A percentile compares a stretch with the other conserved stretches of the same genome.
phyloP scores from a whole-genome alignment of 192 early-diverging fungal species.

The Gorgonomyces haynaldii region DNA sequence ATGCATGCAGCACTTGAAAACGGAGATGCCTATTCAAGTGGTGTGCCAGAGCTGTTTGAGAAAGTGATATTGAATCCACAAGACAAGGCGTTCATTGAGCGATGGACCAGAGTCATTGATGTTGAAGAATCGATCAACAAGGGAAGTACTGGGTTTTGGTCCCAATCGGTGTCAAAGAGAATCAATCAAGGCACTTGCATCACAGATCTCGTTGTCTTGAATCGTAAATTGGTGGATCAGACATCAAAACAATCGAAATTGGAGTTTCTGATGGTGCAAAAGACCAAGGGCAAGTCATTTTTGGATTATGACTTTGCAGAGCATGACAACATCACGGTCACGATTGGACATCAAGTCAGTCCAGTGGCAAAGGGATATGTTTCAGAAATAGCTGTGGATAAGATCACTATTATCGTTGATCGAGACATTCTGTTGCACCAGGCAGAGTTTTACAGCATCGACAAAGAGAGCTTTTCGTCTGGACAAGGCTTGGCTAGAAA shows the following conservation, averaged over 20 bases:
- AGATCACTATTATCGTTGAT: conserved; percentile 35
- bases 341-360: conserved; percentile 58
- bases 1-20: conserved; percentile 41
- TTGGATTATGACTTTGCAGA: conserved; percentile 28
- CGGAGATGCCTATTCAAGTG: conserved; percentile 23
- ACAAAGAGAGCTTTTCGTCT: conserved; percentile 68
- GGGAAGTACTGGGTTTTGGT: too few relatives aligned
- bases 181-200: too few relatives aligned
- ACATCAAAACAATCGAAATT: too few relatives aligned
- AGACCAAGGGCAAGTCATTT: too few relatives aligned
- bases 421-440: conserved; percentile 41
- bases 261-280: too few relatives aligned
- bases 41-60: conserved; percentile 50
- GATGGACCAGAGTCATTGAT: conserved; percentile 29
- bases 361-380: conserved; percentile 71
- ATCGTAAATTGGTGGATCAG: background rate
- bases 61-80: conserved; percentile 35
- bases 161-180: too few relatives aligned
- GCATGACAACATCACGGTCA: conserved; percentile 75
- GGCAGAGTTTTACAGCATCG: too few relatives aligned
- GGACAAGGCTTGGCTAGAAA: conserved; percentile 58
- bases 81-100: conserved; percentile 45
- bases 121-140: conserved; percentile 6
- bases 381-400: conserved; percentile 55
- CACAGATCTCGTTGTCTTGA: background rate